Percentiles rank a stretch among this genome's conserved stretches.
These are phyloP conservation scores for Cercospora canescens DNA, from an alignment of 2,329 filamentous ascomycete genomes.

Conservation along the genomic window DNA sequence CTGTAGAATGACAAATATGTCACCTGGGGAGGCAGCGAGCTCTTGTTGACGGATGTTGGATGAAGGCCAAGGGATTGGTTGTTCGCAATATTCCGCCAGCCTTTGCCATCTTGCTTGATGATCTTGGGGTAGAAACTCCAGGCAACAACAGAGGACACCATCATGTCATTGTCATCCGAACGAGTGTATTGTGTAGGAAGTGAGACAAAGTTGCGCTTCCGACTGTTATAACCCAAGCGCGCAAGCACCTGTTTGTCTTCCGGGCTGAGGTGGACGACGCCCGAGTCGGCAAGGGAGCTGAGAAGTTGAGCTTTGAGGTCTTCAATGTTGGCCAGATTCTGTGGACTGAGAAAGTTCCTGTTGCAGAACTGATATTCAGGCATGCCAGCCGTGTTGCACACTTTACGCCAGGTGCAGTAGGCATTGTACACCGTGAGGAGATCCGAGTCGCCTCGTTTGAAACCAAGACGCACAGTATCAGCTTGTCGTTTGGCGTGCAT, in stretches of 20 bases:
- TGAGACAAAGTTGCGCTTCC: constrained; percentile 75
- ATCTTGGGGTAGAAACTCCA: constrained; percentile 97
- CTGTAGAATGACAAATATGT: constrained; percentile 94
- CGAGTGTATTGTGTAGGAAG: constrained; percentile 72
- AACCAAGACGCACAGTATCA: constrained; percentile 74
- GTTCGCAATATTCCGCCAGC: constrained; percentile 87
- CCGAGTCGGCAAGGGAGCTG: constrained; percentile 80
- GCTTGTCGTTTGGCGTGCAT: constrained; percentile 82
- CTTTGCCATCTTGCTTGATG: constrained; percentile 78
- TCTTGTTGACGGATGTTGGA: constrained; percentile 85
- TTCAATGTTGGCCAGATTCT: constrained; percentile 87
- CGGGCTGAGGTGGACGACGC: constrained; percentile 72
- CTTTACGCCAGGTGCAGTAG: constrained; percentile 82
- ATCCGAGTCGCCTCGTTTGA: constrained; percentile 85
- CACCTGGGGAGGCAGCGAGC: constrained; percentile 46
- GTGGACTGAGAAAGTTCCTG: constrained; percentile 90
- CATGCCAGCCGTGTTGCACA: constrained; percentile 68
- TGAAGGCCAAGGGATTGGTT: constrained; percentile 88
- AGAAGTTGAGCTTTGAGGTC: constrained; percentile 92
- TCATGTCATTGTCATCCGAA: constrained; percentile 76
- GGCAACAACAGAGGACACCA: constrained; percentile 79
- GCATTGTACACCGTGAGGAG: constrained; percentile 92
- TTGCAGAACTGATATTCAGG: constrained; percentile 89
- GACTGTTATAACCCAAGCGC: constrained; percentile 64
- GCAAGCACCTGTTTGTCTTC: constrained; percentile 71